Conservation (phyloP, 2,329 filamentous ascomycete species). For the Huntiella decipiens region DNA sequence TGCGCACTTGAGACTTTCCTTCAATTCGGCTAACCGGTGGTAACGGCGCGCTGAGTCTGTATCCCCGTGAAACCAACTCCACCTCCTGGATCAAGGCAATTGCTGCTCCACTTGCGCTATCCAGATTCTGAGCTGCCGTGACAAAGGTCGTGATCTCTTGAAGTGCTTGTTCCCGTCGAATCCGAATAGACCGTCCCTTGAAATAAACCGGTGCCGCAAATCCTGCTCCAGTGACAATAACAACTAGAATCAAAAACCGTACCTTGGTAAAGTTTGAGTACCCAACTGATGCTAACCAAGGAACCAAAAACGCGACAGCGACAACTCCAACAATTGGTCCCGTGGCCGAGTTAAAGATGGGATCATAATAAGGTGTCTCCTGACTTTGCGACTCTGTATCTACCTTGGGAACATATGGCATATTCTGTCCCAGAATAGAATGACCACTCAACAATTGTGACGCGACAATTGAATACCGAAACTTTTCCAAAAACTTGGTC, state of each 20-base stretch:
- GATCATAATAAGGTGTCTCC: constrained; percentile 13
- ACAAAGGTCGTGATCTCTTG: constrained; percentile 50
- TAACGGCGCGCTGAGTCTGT: constrained; percentile 71
- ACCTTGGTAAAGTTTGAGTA: constrained; percentile 31
- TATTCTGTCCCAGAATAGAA: constrained; percentile 25
- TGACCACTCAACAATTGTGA: constrained; percentile 70
- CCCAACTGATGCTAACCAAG: constrained; percentile 44
- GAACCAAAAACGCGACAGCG: constrained; percentile 50
- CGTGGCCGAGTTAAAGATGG: constrained; percentile 21
- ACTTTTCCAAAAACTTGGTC: constrained; percentile 72
- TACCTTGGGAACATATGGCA: constrained; percentile 6
- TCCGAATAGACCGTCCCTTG: constrained; percentile 63
- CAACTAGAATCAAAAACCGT: constrained; percentile 26
- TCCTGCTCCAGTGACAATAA: constrained; percentile 33
- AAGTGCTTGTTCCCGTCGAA: constrained; percentile 56
- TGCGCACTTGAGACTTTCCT: constrained; percentile 56
- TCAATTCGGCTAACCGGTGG: constrained; percentile 88
- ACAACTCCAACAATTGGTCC: constrained; percentile 45
- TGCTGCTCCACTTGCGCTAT: constrained; percentile 56
- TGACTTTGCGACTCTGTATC: background rate
- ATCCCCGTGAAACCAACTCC: constrained; percentile 83
- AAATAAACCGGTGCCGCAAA: constrained; percentile 47
- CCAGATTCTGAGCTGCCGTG: constrained; percentile 58
- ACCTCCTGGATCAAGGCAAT: constrained; percentile 80
- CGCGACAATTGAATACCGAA: constrained; percentile 81